Base-by-base conservation (phyloP, 192 early-diverging fungal species). In the Cetraspora pellucida region DNA sequence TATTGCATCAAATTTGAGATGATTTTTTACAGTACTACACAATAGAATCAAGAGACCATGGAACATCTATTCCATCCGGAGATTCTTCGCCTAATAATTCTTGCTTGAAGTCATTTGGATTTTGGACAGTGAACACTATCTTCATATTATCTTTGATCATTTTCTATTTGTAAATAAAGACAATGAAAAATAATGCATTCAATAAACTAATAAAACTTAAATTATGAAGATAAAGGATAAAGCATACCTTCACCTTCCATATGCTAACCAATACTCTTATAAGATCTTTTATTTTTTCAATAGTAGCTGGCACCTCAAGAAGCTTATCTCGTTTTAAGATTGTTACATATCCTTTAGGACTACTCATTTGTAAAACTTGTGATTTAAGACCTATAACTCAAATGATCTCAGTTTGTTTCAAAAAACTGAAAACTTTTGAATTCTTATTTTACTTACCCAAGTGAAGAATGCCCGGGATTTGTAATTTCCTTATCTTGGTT, bases 321-420 rank as follows among this genome's bases (percentile, higher is more conserved):
- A 71, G 25, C 17, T 71, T 71, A 3, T 71, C 69, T 55, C 28
- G 1, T 50, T 54, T 74, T 60, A 75, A 75, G 47, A 75, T 75
- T 64, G 74, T 19, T 0, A 64, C 16, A 30, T 75, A 75, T 19
- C 49, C 61, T 8, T 64, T 75, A 50, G 74, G 74, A 75, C 74
- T 75, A 75, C 61, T 75, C 59, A 75, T 1, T 54, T 64, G 60
- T 54, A 75, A 65, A 50, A 75, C 57, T 75, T 65, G 47, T 21
- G 31, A 16, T 74, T 74, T 74, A 25, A 74, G 72, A 28, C 72
- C 72, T 74, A 64, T 55, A 73, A 73, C 16, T 65, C 46, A 54
- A 75, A 75, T 52, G 14, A 64, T 46, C 2, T 63, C 7, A 65
- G 74, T 75, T 75, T 75, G 31, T 21, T 72, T 72, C 54, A 27